Conservation (phyloP, 441 rosid species). For the Aleurites moluccanus region DNA sequence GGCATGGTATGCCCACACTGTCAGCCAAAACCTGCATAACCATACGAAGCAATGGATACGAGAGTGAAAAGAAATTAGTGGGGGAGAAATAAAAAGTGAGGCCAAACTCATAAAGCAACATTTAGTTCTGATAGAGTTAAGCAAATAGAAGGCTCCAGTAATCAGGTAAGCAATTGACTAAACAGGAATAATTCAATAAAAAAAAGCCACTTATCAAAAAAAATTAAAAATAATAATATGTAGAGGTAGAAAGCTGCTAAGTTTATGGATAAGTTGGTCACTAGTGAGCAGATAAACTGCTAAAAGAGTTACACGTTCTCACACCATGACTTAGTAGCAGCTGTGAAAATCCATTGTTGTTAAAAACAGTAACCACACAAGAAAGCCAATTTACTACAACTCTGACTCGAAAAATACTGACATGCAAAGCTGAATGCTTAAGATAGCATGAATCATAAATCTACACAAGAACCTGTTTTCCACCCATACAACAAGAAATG, state of each 20-base stretch:
- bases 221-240: background rate
- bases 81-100: constrained; percentile 11
- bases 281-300: background rate
- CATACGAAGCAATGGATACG: constrained; percentile 19
- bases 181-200: background rate
- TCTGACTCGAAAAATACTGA: background rate
- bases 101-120: constrained; percentile 1
- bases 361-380: background rate
- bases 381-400: background rate
- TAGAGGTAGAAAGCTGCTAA: background rate
- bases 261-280: background rate
- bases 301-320: background rate
- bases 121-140: background rate
- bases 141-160: background rate
- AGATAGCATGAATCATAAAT: background rate
- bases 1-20: constrained; percentile 78
- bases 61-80: constrained; percentile 7
- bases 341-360: background rate
- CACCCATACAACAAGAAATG: background rate
- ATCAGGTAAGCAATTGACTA: background rate
- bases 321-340: background rate
- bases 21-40: constrained; percentile 82
- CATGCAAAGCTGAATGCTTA: background rate
- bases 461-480: background rate
- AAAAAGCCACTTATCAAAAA: background rate